Conservation (phyloP, 1,284 basidiomycete genomes). For the Fomes fomentarius region DNA sequence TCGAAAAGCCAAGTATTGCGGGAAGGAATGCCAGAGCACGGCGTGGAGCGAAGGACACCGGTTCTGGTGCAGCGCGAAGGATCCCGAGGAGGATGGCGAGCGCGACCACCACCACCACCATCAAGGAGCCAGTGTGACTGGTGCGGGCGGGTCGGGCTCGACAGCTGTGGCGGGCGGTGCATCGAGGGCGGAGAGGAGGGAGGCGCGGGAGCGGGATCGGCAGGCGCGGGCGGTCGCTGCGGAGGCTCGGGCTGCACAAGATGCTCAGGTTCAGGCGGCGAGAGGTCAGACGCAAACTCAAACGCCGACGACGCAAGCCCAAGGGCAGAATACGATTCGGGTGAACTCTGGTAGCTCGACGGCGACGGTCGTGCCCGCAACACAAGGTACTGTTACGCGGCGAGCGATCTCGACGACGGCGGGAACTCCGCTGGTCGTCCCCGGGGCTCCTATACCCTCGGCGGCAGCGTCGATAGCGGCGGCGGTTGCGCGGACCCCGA, state of each 20-base stretch:
- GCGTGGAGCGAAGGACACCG: conserved; percentile 98
- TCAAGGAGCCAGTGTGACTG: conserved; percentile 16
- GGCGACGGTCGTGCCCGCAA: background rate
- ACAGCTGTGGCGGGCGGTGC: background rate
- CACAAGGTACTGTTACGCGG: background rate
- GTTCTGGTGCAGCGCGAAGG: conserved; percentile 84
- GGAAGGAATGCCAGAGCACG: conserved; percentile 96
- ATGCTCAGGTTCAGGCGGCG: conserved; percentile 1
- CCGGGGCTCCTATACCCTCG: no score
- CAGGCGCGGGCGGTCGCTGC: conserved; percentile 21
- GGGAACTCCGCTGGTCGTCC: no score
- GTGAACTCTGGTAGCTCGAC: background rate
- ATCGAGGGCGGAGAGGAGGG: conserved; percentile 28
- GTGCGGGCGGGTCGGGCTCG: conserved; percentile 1
- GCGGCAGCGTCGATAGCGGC: no score
- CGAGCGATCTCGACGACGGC: no score
- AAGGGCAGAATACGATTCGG: background rate
- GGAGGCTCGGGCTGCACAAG: conserved; percentile 14
- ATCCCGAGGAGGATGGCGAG: conserved; percentile 64
- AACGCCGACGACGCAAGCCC: background rate
- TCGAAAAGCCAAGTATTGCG: conserved; percentile 98
- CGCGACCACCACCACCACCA: conserved; percentile 26
- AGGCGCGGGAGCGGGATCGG: conserved; percentile 31
- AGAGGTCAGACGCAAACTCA: background rate
- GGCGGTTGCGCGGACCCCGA: background rate